Conservation (phyloP, 139 green algal species). For the Axilococcus clingmanii region DNA sequence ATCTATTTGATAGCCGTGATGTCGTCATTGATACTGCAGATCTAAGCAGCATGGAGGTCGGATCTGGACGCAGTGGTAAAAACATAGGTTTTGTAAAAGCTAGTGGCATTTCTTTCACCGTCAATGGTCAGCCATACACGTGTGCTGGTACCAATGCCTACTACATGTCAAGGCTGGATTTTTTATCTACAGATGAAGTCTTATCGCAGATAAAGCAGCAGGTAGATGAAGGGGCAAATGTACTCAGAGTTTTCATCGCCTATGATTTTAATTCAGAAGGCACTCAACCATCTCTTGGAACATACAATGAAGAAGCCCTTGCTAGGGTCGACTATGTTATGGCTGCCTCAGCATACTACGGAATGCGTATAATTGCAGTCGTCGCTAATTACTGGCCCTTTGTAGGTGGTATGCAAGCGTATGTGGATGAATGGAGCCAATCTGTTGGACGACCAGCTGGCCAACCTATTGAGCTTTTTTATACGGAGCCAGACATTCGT, state of each 20-base stretch:
- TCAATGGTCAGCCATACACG: conserved; percentile 17
- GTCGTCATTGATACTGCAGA: no score
- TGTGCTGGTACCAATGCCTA: conserved; percentile 24
- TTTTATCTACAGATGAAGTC: conserved; percentile 7
- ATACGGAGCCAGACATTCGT: conserved; percentile 9
- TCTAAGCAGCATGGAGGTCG: no score
- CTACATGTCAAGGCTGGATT: background rate
- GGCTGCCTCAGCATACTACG: conserved; percentile 21
- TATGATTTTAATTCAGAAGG: conserved; percentile 1
- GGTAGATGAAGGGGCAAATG: conserved; percentile 2
- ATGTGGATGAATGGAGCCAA: conserved; percentile 17
- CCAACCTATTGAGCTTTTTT: conserved; percentile 22
- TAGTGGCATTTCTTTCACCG: conserved; percentile 8
- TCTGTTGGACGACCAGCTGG: conserved; percentile 6
- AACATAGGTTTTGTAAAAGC: conserved; percentile 11
- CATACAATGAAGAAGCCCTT: conserved; percentile 39
- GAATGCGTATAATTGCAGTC: conserved; percentile 29
- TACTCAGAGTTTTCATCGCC: conserved; percentile 11
- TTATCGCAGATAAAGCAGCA: background rate
- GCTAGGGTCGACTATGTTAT: conserved; percentile 38
- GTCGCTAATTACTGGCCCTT: conserved; percentile 36
- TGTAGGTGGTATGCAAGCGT: conserved; percentile 24
- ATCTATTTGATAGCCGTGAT: no score
- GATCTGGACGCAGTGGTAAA: no score
- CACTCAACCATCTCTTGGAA: conserved; percentile 6